phyloP scores from a whole-genome alignment of 2,329 filamentous ascomycete species.

The Penicillium digitatum region DNA sequence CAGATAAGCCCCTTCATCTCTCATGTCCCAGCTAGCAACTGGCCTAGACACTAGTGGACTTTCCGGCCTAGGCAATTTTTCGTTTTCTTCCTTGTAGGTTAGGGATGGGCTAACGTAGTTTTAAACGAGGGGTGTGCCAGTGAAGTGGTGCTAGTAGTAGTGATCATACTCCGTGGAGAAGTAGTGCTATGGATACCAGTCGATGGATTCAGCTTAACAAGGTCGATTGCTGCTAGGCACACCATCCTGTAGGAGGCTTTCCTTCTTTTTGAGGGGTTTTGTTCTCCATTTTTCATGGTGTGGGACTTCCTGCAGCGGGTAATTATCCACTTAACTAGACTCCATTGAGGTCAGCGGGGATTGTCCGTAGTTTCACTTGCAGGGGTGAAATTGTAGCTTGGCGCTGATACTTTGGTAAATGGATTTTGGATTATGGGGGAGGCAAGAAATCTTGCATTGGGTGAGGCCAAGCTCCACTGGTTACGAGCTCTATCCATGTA shows the following conservation, averaged over 20 bases:
- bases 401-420: not conserved
- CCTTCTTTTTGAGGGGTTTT: not conserved
- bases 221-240: not conserved
- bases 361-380: not conserved
- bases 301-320: not conserved
- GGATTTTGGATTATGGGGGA: not conserved
- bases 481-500: not conserved
- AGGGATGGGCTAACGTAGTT: slow-evolving; percentile 3
- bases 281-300: not conserved
- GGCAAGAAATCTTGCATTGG: not conserved
- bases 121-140: not conserved
- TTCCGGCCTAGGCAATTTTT: not conserved
- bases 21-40: not conserved
- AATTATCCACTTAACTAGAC: not conserved
- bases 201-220: no score
- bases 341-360: not conserved
- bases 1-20: not conserved
- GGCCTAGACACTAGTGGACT: not conserved
- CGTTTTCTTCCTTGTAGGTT: slow-evolving; percentile 2
- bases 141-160: not conserved
- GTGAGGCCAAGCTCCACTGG: not conserved
- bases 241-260: not conserved
- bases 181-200: not conserved
- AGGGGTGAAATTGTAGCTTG: not conserved
- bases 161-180: not conserved